Evolutionary conservation across 306 rosid genomes (phyloP).

Genomic region (Cucumis melo): DNA sequence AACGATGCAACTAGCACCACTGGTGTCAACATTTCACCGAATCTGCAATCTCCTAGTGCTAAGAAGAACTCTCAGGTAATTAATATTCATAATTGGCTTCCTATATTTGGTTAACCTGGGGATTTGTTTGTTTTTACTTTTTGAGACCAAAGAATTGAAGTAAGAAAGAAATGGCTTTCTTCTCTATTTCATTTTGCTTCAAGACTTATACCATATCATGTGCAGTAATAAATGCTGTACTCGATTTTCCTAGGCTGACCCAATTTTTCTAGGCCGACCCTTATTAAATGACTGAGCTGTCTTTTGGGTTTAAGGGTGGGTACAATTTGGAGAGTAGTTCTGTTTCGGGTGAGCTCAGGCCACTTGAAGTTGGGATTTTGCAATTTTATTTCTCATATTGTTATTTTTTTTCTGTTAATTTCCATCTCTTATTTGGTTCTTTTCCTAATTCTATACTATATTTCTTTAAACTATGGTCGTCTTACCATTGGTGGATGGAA

Average conservation of each 20-base stretch:
- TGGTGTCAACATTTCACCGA: slow-evolving; percentile 22
- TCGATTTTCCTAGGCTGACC: not conserved
- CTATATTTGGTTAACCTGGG: not conserved
- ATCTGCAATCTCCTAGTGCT: slow-evolving; percentile 34
- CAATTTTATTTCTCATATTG: not conserved
- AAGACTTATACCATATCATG: not conserved
- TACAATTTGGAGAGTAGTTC: not conserved
- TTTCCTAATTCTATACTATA: not conserved
- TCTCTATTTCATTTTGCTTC: not conserved
- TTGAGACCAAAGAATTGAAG: not conserved
- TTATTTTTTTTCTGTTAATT: not conserved
- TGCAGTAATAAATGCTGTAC: not conserved
- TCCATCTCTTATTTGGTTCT: not conserved
- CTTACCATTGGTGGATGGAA: not conserved
- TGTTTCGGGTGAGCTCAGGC: not conserved
- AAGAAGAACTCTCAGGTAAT: slow-evolving; percentile 43
- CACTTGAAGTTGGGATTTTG: not conserved
- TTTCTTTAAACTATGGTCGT: not conserved
- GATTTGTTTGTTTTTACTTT: not conserved
- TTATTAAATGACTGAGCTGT: not conserved
- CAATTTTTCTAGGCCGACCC: not conserved
- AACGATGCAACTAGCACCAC: slow-evolving; percentile 19
- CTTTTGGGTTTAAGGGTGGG: not conserved
- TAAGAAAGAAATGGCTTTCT: not conserved
- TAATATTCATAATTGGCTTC: not conserved